Conservation (phyloP, 1,284 basidiomycete species). For the Austroboletus niveus region DNA sequence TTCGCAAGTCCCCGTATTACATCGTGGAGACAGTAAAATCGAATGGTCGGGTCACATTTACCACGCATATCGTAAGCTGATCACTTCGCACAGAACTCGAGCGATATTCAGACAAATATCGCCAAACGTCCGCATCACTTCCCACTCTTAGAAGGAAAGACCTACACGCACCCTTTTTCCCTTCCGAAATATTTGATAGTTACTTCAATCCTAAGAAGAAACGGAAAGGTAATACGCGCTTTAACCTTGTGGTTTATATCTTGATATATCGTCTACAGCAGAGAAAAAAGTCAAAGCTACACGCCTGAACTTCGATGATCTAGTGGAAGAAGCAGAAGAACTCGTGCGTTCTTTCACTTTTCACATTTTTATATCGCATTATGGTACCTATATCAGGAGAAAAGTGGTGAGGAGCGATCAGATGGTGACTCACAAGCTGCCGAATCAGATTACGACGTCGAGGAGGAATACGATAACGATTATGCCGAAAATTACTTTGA, state of each 20-base stretch:
- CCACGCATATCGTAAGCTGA: neutral
- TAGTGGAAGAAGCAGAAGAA: constrained; percentile 64
- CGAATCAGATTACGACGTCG: constrained; percentile 76
- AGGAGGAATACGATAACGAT: constrained; percentile 83
- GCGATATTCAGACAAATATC: constrained; percentile 79
- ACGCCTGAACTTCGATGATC: constrained; percentile 60
- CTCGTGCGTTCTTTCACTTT: constrained; percentile 38
- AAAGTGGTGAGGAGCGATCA: constrained; percentile 63
- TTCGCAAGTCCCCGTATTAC: constrained; percentile 69
- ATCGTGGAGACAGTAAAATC: constrained; percentile 68
- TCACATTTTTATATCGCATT: neutral
- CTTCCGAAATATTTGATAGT: constrained; percentile 67
- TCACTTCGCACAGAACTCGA: constrained; percentile 50
- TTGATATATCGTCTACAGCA: constrained; percentile 19
- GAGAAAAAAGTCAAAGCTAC: constrained; percentile 40
- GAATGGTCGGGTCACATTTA: constrained; percentile 42
- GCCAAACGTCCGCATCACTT: constrained; percentile 54
- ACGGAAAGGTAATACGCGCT: constrained; percentile 42
- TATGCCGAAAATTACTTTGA: constrained; percentile 86
- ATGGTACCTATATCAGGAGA: constrained; percentile 44
- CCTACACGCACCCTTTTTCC: constrained; percentile 73
- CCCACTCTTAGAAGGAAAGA: constrained; percentile 67
- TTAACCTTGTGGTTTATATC: neutral
- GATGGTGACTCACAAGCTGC: constrained; percentile 59
- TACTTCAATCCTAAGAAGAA: constrained; percentile 75